These are phyloP conservation scores for Auricularia sp. DNA, from an alignment of 768 basidiomycete genomes.

Conservation along the genomic window DNA sequence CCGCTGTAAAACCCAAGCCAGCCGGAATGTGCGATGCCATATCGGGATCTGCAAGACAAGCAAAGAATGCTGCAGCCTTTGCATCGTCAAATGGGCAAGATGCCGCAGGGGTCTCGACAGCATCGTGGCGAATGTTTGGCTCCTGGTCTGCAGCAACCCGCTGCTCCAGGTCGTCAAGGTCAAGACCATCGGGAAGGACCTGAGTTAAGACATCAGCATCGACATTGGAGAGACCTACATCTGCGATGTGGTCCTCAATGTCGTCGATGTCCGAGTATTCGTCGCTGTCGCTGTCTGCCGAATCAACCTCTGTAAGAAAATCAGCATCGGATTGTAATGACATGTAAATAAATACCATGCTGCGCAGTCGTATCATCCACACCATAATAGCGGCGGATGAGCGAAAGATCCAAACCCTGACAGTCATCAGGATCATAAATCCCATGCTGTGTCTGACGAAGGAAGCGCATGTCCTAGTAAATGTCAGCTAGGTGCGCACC, in stretches of 20 bases:
- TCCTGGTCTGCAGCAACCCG: neutral
- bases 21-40: neutral
- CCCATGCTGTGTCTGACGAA: neutral
- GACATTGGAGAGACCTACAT: neutral
- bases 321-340: neutral
- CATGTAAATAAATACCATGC: neutral
- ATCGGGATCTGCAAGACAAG: neutral
- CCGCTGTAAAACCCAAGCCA: neutral
- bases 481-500: no score
- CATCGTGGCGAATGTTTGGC: neutral
- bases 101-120: neutral
- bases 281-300: neutral
- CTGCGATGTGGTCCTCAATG: neutral
- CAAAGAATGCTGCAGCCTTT: neutral
- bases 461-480: neutral
- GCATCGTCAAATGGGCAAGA: neutral
- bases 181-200: neutral
- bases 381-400: neutral
- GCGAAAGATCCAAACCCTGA: neutral
- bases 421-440: neutral
- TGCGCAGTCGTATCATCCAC: neutral
- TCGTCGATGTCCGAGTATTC: neutral
- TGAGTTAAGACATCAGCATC: neutral
- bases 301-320: neutral
- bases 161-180: neutral